phyloP scores from a whole-genome alignment of 768 basidiomycete species.

The Leccinum longicurvipes region DNA sequence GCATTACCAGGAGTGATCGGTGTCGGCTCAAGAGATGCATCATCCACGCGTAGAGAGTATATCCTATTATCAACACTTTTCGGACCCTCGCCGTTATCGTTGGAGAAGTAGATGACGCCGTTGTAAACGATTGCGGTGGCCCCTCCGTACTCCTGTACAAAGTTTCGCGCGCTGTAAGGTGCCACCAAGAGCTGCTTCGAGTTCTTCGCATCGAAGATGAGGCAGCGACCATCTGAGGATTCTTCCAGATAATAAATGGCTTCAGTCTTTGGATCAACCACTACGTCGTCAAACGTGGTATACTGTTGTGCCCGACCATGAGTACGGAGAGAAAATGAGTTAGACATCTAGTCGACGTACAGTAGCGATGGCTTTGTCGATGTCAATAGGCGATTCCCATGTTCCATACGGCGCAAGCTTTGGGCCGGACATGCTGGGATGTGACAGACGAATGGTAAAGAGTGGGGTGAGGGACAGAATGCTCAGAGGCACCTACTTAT shows the following conservation, averaged over 20 bases:
- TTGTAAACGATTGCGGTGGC: constrained; percentile 49
- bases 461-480: no score
- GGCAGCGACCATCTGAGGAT: constrained; percentile 49
- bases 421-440: not conserved
- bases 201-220: constrained; percentile 47
- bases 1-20: constrained; percentile 56
- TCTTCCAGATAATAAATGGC: constrained; percentile 55
- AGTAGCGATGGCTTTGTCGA: constrained; percentile 44
- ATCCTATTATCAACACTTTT: constrained; percentile 39
- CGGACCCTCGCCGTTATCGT: constrained; percentile 31
- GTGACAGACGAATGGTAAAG: not conserved
- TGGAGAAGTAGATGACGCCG: constrained; percentile 54
- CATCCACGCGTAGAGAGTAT: constrained; percentile 37
- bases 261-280: constrained; percentile 50
- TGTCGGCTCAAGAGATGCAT: constrained; percentile 20
- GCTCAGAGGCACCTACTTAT: not conserved
- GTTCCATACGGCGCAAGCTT: constrained; percentile 60
- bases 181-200: constrained; percentile 46
- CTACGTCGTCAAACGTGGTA: constrained; percentile 38
- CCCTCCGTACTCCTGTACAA: constrained; percentile 72
- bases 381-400: constrained; percentile 56
- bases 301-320: constrained; percentile 12
- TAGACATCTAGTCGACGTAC: constrained; percentile 19
- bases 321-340: no score
- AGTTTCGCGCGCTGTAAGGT: constrained; percentile 50